Evolutionary conservation across 441 rosid genomes (phyloP).

Genomic region (Raphanus hybrid): DNA sequence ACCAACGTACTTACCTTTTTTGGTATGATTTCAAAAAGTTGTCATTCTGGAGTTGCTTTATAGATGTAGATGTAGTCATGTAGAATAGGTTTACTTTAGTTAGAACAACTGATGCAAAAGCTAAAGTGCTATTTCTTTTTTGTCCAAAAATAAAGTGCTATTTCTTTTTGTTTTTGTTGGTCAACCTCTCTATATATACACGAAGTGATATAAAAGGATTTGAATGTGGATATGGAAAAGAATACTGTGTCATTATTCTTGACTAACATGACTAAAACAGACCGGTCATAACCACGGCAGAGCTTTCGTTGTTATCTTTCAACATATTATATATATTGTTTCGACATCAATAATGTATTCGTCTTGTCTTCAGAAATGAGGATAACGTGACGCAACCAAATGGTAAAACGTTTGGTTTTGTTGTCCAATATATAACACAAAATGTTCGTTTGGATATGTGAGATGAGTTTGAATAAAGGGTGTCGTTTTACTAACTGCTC

Average conservation of each 20-base stretch:
- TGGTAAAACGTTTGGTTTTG: too few relatives aligned
- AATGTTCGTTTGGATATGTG: constrained; percentile 25
- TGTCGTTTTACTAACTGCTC: constrained; percentile 39
- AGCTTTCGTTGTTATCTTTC: neutral
- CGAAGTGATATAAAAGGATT: neutral
- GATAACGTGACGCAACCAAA: too few relatives aligned
- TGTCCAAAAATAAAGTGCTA: neutral
- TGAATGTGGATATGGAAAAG: neutral
- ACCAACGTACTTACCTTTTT: constrained; percentile 37
- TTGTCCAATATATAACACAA: neutral
- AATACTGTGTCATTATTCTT: neutral
- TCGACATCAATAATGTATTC: too few relatives aligned
- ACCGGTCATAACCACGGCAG: neutral
- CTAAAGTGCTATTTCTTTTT: neutral
- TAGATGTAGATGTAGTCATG: neutral
- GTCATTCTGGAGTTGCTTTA: constrained; percentile 28
- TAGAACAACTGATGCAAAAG: constrained; percentile 1
- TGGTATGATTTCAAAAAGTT: constrained; percentile 22
- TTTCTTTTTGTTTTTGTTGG: neutral
- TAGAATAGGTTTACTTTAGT: neutral
- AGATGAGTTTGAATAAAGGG: constrained; percentile 35
- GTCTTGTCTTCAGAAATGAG: too few relatives aligned
- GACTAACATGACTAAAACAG: neutral
- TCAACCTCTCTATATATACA: neutral
- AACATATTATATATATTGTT: neutral